These are phyloP conservation scores for Infundibulicybe gibba DNA, from an alignment of 768 basidiomycete species.

Conservation along the genomic window DNA sequence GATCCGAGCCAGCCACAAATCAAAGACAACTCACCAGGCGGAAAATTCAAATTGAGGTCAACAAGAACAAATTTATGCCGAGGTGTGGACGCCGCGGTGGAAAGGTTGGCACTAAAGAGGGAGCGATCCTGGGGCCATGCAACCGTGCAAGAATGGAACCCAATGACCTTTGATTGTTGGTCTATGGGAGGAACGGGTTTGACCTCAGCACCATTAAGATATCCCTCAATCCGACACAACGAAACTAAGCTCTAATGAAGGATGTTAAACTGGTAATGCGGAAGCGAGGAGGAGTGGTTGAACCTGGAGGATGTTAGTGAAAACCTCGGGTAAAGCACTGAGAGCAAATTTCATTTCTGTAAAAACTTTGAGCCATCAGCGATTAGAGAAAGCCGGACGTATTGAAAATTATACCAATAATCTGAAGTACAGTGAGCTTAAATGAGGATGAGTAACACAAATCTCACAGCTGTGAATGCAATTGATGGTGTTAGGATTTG, in stretches of 20 bases:
- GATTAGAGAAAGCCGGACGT: neutral
- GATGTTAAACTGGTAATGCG: neutral
- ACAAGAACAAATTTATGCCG: constrained; percentile 74
- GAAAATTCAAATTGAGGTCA: constrained; percentile 76
- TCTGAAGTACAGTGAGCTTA: constrained; percentile 44
- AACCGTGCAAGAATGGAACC: constrained; percentile 80
- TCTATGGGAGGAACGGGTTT: constrained; percentile 53
- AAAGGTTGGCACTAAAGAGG: constrained; percentile 41
- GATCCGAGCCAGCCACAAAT: constrained; percentile 89
- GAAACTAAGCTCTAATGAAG: constrained; percentile 67
- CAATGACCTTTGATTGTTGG: constrained; percentile 56
- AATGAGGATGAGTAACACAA: constrained; percentile 32
- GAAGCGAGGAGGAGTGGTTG: constrained; percentile 1
- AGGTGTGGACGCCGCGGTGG: constrained; percentile 69
- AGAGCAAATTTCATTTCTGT: constrained; percentile 85
- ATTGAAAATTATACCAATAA: constrained; percentile 25
- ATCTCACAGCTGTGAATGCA: constrained; percentile 72
- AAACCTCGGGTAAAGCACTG: constrained; percentile 85
- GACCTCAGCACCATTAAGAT: constrained; percentile 75
- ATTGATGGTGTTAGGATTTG: constrained; percentile 75
- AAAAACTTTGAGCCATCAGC: constrained; percentile 56
- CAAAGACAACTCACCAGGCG: constrained; percentile 72
- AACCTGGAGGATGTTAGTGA: constrained; percentile 87
- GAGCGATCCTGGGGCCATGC: constrained; percentile 86
- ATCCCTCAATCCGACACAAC: constrained; percentile 87